Conservation (phyloP, 1,284 basidiomycete genomes). For the Cryptococcus sp. region DNA sequence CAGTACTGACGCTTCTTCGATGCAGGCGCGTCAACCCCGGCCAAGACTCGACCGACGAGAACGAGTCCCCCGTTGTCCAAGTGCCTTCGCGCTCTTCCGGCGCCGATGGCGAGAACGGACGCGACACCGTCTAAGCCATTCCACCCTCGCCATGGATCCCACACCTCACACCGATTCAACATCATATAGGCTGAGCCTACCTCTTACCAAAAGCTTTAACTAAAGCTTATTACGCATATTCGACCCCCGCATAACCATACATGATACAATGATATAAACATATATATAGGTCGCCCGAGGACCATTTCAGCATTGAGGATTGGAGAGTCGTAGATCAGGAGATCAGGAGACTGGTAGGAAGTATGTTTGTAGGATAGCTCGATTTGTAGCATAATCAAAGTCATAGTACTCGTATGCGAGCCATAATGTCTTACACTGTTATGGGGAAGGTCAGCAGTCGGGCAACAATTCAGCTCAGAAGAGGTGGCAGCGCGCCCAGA, state of each 20-base stretch:
- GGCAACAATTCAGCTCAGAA: too few relatives aligned
- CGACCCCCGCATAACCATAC: too few relatives aligned
- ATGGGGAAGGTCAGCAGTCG: background rate
- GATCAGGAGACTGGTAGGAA: background rate
- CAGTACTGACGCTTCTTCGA: background rate
- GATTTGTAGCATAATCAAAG: background rate
- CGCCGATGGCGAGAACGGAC: slow-evolving; percentile 3
- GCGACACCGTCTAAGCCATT: slow-evolving; percentile 3
- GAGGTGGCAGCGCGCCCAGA: too few relatives aligned
- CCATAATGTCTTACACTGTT: background rate
- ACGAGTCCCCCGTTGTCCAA: slow-evolving; percentile 10
- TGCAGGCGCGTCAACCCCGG: slow-evolving; percentile 24
- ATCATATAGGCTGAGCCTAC: too few relatives aligned
- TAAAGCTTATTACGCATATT: too few relatives aligned
- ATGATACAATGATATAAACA: too few relatives aligned
- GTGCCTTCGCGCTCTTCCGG: slow-evolving; percentile 3
- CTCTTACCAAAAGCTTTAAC: too few relatives aligned
- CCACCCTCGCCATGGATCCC: too few relatives aligned
- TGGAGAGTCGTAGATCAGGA: background rate
- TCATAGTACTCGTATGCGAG: background rate
- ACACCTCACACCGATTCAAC: too few relatives aligned
- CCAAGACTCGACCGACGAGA: slow-evolving; percentile 23
- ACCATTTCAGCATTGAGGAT: too few relatives aligned
- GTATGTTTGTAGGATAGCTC: background rate
- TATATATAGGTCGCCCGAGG: too few relatives aligned